Evolutionary conservation across 176 grass and related monocot genomes (phyloP).

Genomic region (Raddia distichophylla): DNA sequence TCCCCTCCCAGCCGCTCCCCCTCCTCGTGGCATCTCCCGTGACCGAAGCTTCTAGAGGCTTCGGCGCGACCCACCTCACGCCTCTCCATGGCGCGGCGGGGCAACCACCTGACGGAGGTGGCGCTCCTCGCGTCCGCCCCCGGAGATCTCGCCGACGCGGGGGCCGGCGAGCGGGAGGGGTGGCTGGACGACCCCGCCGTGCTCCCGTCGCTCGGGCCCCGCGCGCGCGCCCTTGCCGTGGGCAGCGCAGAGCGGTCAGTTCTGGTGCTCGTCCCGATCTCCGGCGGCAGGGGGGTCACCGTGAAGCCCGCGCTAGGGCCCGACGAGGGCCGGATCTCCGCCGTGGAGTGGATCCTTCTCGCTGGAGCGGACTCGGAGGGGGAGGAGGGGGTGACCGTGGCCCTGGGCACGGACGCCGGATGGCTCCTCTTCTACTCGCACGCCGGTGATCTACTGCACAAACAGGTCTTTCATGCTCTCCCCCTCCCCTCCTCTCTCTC

Average conservation of each 20-base stretch:
- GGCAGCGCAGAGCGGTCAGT: constrained; percentile 48
- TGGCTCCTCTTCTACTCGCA: constrained; percentile 77
- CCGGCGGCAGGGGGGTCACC: constrained; percentile 26
- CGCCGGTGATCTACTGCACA: constrained; percentile 74
- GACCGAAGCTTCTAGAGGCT: constrained; percentile 5
- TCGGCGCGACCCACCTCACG: not conserved
- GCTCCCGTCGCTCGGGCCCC: constrained; percentile 59
- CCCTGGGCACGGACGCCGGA: constrained; percentile 62
- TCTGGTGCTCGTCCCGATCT: constrained; percentile 53
- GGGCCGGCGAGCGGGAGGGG: constrained; percentile 74
- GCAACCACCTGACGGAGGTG: constrained; percentile 79
- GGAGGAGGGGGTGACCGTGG: constrained; percentile 50
- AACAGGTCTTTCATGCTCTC: constrained; percentile 53
- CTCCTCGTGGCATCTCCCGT: not conserved
- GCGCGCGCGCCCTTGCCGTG: constrained; percentile 57
- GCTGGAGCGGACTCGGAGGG: not conserved
- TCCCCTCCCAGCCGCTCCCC: not conserved
- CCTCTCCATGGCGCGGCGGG: constrained; percentile 61
- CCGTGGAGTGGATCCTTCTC: constrained; percentile 78
- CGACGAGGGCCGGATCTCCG: constrained; percentile 65
- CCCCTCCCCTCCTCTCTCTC: not conserved
- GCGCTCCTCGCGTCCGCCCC: constrained; percentile 57
- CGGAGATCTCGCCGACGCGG: constrained; percentile 53
- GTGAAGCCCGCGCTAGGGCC: constrained; percentile 50
- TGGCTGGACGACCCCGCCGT: constrained; percentile 81